These are phyloP conservation scores for Melastoma malabathricum DNA, from an alignment of 345 rosid species.

Conservation along the genomic window DNA sequence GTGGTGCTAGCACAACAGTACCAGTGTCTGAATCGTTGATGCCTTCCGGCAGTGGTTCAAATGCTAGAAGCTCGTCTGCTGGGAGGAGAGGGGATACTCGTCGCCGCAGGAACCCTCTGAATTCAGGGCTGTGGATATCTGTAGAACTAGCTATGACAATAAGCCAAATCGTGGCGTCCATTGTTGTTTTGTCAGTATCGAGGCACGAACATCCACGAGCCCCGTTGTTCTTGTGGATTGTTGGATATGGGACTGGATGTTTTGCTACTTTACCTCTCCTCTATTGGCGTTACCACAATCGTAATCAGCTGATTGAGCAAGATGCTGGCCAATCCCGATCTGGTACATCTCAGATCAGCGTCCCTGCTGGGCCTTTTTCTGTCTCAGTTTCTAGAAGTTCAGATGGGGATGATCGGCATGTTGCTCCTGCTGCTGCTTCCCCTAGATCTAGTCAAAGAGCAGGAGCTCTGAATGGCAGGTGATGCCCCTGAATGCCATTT, in stretches of 20 bases:
- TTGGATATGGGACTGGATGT: constrained; percentile 89
- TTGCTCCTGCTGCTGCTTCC: constrained; percentile 25
- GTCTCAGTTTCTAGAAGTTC: constrained; percentile 51
- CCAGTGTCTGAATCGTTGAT: constrained; percentile 30
- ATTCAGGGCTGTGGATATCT: constrained; percentile 92
- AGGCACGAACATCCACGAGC: constrained; percentile 70
- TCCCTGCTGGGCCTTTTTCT: constrained; percentile 68
- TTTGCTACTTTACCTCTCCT: constrained; percentile 76
- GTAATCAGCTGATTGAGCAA: constrained; percentile 52
- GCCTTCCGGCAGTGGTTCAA: constrained; percentile 35
- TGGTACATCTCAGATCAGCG: constrained; percentile 42
- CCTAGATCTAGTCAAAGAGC: constrained; percentile 45
- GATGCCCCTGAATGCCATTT: too few relatives aligned
- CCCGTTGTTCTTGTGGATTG: constrained; percentile 74
- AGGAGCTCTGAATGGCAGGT: constrained; percentile 58
- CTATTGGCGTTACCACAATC: constrained; percentile 77
- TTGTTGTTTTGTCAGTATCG: constrained; percentile 61
- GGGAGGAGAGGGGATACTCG: constrained; percentile 50
- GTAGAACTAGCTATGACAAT: constrained; percentile 65
- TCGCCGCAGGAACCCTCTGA: constrained; percentile 80
- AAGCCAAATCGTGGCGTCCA: constrained; percentile 78
- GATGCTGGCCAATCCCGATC: constrained; percentile 56
- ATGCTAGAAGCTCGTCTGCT: constrained; percentile 28
- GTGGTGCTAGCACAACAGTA: constrained; percentile 16
- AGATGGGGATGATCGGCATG: constrained; percentile 52